Conservation (phyloP, 805 yeast genomes). For the Saccharomyces mikatae region DNA sequence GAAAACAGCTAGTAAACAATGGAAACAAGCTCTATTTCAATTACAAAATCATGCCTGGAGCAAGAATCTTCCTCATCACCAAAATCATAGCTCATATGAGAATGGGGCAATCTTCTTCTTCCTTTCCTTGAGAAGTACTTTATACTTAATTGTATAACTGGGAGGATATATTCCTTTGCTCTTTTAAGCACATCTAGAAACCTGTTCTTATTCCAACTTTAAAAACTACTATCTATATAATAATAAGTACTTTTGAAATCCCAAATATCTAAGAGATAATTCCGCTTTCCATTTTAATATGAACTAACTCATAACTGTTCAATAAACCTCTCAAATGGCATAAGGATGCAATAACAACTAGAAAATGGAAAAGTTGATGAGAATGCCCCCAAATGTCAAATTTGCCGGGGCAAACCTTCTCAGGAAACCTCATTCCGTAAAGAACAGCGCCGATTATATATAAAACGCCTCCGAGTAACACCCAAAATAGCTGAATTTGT, state of each 20-base stretch:
- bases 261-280: neutral
- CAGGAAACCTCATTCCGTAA: constrained; percentile 77
- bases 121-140: neutral
- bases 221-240: neutral
- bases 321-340: constrained; percentile 64
- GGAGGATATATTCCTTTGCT: neutral
- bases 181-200: neutral
- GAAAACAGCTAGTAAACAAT: neutral
- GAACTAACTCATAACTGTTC: constrained; percentile 46
- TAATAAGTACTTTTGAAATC: neutral
- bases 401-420: constrained; percentile 50
- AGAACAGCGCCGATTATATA: constrained; percentile 74
- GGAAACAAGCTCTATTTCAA: neutral
- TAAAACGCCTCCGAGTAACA: constrained; percentile 60
- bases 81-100: too few species aligned
- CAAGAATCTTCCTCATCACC: too few species aligned
- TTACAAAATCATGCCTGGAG: too few species aligned
- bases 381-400: constrained; percentile 72
- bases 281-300: constrained; percentile 13
- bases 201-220: neutral
- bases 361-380: constrained; percentile 74
- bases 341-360: constrained; percentile 69
- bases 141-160: neutral
- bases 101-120: neutral
- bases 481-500: constrained; percentile 53